Evolutionary conservation across 306 rosid genomes (phyloP), one percentile per base, ranked within the genome.

Genomic region (Gastrolobium bilobum): DNA sequence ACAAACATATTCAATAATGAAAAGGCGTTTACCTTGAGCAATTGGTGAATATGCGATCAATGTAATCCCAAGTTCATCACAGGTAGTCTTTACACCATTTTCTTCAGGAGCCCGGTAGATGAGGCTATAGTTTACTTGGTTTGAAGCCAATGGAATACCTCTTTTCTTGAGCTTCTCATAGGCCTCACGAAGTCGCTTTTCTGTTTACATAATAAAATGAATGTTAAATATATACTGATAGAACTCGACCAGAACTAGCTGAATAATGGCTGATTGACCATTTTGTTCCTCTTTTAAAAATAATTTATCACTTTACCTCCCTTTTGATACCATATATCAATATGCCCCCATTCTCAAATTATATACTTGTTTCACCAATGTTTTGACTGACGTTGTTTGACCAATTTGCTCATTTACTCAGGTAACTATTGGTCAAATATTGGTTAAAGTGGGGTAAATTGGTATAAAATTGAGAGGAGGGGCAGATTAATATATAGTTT

Each of bases 61-160:
- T 76, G 98, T 81, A 66, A 95, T 65, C 76, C 99, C 99, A 37
- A 95, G 99, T 87, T 95, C 97, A 70, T 95, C 96, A 46, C 99
- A 91, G 56, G 93, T 70, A 43, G 88, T 84, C 88, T 93, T 95
- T 63, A 93, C 93, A 68, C 98, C 99, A 0, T 91, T 93, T 85
- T 90, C 89, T 84, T 95, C 98, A 0, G 98, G 97, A 64, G 81
- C 52, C 44, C 98, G 71, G 82, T 95, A 93, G 66, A 93, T 95
- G 77, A 95, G 97, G 87, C 99, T 95, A 77, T 93, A 95, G 86
- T 91, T 91, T 84, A 95, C 94, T 82, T 95, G 99, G 88, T 95
- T 93, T 80, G 99, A 82, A 62, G 98, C 98, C 75, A 89, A 79
- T 34, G 99, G 96, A 79, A 95, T 89, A 39, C 98, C 99, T 91